Evolutionary conservation across 768 basidiomycete genomes (phyloP).

Genomic region (Macrocybe gigantea): DNA sequence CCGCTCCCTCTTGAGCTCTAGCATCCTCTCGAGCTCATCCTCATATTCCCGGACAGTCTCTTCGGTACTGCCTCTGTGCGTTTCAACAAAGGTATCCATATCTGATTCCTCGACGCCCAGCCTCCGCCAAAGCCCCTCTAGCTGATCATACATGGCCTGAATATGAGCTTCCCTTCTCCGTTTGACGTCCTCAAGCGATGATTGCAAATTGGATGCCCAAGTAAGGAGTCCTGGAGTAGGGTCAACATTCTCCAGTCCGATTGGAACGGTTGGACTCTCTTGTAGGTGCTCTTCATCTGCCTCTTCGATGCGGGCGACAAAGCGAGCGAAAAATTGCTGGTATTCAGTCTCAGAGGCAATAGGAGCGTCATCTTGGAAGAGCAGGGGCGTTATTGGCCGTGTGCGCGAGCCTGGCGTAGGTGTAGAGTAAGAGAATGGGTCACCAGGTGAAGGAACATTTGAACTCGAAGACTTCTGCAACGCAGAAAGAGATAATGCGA

Average conservation of each 20-base stretch:
- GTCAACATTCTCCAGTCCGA: constrained; percentile 70
- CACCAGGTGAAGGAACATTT: constrained; percentile 28
- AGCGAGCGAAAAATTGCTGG: constrained; percentile 54
- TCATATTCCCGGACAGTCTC: constrained; percentile 79
- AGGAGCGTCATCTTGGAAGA: constrained; percentile 29
- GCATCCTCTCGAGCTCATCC: constrained; percentile 84
- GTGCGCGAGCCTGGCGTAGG: constrained; percentile 44
- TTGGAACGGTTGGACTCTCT: constrained; percentile 27
- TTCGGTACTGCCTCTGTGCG: constrained; percentile 76
- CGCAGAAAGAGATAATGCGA: constrained; percentile 19
- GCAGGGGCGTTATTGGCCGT: constrained; percentile 25
- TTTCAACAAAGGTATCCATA: constrained; percentile 92
- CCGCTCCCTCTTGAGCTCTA: constrained; percentile 80
- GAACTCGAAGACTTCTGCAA: constrained; percentile 30
- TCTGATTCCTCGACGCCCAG: constrained; percentile 74
- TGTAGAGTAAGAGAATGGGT: constrained; percentile 45
- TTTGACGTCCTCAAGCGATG: constrained; percentile 68
- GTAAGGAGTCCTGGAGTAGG: constrained; percentile 70
- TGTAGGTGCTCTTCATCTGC: constrained; percentile 43
- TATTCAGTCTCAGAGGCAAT: constrained; percentile 38
- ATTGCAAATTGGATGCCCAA: constrained; percentile 58
- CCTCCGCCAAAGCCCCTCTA: constrained; percentile 86
- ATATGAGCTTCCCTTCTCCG: constrained; percentile 75
- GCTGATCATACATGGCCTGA: constrained; percentile 89
- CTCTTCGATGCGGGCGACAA: constrained; percentile 58